Conservation (phyloP, 805 yeast genomes). For the Suhomyces kilbournensis region DNA sequence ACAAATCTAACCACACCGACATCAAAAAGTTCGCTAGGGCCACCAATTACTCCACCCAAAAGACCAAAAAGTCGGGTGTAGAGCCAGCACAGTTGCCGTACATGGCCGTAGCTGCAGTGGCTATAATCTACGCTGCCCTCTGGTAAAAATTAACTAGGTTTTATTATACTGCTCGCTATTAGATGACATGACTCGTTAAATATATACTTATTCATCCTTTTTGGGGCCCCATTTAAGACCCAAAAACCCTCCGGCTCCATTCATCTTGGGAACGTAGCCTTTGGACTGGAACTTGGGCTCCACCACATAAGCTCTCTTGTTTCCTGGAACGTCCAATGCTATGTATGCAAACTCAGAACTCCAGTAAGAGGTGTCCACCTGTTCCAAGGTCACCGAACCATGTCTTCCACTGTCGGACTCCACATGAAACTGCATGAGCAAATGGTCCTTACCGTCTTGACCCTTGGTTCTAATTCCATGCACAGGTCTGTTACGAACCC, state of each 20-base stretch:
- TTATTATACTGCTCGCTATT: neutral
- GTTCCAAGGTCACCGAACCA: constrained; percentile 78
- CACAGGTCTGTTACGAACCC: constrained; percentile 88
- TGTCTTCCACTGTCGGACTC: constrained; percentile 60
- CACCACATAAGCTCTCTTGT: constrained; percentile 64
- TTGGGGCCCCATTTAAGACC: constrained; percentile 89
- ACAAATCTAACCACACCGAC: neutral
- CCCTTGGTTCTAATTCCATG: constrained; percentile 65
- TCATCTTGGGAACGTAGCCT: constrained; percentile 36
- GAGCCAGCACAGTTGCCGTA: neutral
- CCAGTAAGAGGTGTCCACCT: constrained; percentile 64
- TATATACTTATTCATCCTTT: constrained; percentile 33
- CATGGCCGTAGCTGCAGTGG: neutral
- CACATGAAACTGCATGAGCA: constrained; percentile 82
- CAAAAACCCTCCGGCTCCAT: constrained; percentile 56
- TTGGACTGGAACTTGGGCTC: constrained; percentile 53
- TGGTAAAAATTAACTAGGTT: constrained; percentile 2
- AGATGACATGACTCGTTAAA: constrained; percentile 1
- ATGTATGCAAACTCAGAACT: constrained; percentile 69
- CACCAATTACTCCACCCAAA: neutral
- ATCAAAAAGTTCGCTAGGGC: neutral
- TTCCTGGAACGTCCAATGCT: constrained; percentile 72
- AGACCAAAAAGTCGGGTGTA: neutral
- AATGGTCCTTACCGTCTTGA: constrained; percentile 74
- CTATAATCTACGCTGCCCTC: neutral